phyloP scores from a whole-genome alignment of 805 yeast species.

The Suhomyces sp. region DNA sequence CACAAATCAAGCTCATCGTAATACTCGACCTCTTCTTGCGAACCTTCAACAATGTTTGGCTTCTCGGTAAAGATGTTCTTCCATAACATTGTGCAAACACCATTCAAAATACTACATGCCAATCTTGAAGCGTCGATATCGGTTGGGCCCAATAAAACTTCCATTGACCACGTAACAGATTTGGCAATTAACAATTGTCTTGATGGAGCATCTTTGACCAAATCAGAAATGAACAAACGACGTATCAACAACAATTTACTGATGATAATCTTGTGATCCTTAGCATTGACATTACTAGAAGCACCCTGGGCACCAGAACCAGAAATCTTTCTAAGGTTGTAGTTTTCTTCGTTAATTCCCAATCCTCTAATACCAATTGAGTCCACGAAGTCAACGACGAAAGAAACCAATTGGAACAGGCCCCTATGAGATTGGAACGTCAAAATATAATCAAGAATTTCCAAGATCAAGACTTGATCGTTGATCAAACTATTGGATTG shows the following conservation, averaged over 20 bases:
- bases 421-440: slow-evolving; percentile 40
- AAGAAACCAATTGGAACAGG: slow-evolving; percentile 38
- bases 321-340: slow-evolving; percentile 13
- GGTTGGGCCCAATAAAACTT: slow-evolving; percentile 49
- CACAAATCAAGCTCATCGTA: slow-evolving; percentile 36
- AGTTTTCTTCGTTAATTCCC: slow-evolving; percentile 39
- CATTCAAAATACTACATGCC: slow-evolving; percentile 56
- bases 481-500: slow-evolving; percentile 47
- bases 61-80: slow-evolving; percentile 18
- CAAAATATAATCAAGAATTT: slow-evolving; percentile 55
- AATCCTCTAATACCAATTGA: slow-evolving; percentile 58
- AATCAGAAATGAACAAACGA: slow-evolving; percentile 46
- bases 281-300: slow-evolving; percentile 29
- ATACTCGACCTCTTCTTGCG: slow-evolving; percentile 10
- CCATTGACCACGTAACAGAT: slow-evolving; percentile 56
- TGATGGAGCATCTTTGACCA: slow-evolving; percentile 24
- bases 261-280: slow-evolving; percentile 54
- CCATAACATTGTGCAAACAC: slow-evolving; percentile 44
- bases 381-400: slow-evolving; percentile 47
- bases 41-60: slow-evolving; percentile 14
- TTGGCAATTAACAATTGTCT: slow-evolving; percentile 42
- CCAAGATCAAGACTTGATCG: slow-evolving; percentile 64
- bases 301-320: not conserved
- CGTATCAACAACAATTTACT: slow-evolving; percentile 61
- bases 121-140: slow-evolving; percentile 63